Percentiles rank a stretch among this genome's conserved stretches.
Conservation (phyloP, 768 basidiomycete genomes). For the Phallus indusiatus region DNA sequence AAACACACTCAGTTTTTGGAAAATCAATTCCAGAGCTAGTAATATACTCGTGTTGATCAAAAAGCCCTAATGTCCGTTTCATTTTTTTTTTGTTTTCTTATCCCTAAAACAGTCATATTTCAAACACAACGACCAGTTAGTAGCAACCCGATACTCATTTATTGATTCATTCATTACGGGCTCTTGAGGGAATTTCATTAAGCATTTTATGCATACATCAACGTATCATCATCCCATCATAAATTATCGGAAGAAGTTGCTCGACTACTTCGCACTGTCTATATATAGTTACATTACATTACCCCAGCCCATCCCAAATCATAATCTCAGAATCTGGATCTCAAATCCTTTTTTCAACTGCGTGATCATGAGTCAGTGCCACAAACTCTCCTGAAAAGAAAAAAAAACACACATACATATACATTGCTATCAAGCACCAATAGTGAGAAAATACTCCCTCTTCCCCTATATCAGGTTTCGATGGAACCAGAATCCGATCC, state of each 20-base stretch:
- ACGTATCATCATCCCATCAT: background rate
- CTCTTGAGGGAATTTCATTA: background rate
- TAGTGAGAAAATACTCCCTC: too few relatives aligned
- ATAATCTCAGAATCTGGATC: too few relatives aligned
- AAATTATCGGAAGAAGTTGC: too few relatives aligned
- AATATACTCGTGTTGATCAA: too few relatives aligned
- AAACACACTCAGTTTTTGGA: too few relatives aligned
- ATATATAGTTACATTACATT: background rate
- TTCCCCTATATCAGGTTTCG: too few relatives aligned
- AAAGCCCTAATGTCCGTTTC: background rate
- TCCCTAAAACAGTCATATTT: background rate
- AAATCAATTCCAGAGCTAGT: background rate
- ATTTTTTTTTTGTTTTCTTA: background rate
- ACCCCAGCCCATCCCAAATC: background rate
- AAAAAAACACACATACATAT: too few relatives aligned
- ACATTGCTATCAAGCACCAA: too few relatives aligned
- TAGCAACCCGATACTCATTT: background rate
- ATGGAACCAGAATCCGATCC: too few relatives aligned
- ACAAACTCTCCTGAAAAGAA: too few relatives aligned
- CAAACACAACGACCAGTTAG: background rate
- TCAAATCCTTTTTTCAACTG: too few relatives aligned
- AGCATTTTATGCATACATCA: background rate
- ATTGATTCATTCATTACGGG: background rate
- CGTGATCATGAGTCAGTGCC: too few relatives aligned
- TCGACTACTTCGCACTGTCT: background rate